These are phyloP conservation scores for Starmerella vaccinii DNA, from an alignment of 805 yeast species.

Conservation along the genomic window DNA sequence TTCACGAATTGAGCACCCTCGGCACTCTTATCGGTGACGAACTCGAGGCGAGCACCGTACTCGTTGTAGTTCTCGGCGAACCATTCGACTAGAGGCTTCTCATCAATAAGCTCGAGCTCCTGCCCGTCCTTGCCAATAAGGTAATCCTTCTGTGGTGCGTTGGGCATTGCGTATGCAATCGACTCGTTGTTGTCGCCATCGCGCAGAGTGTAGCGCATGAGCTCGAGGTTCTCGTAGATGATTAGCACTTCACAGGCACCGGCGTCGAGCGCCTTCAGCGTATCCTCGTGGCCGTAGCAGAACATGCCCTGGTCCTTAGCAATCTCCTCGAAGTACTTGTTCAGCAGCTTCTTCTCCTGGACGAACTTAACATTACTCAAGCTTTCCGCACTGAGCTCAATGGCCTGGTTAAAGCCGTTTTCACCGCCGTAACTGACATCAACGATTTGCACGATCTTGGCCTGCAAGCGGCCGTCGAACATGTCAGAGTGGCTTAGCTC, in stretches of 20 bases:
- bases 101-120: slow-evolving; percentile 83
- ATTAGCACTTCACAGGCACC: slow-evolving; percentile 93
- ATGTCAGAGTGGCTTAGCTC: slow-evolving; percentile 87
- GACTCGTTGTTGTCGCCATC: slow-evolving; percentile 72
- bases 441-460: slow-evolving; percentile 81
- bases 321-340: slow-evolving; percentile 89
- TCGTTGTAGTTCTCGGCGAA: slow-evolving; percentile 90
- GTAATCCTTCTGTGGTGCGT: slow-evolving; percentile 62
- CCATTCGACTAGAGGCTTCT: slow-evolving; percentile 89
- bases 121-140: slow-evolving; percentile 79
- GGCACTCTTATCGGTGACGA: slow-evolving; percentile 89
- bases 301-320: slow-evolving; percentile 94
- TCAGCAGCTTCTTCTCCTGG: slow-evolving; percentile 93
- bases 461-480: slow-evolving; percentile 80
- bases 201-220: slow-evolving; percentile 71
- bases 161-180: slow-evolving; percentile 62
- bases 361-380: slow-evolving; percentile 93
- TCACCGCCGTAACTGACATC: slow-evolving; percentile 99
- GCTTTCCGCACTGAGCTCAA: slow-evolving; percentile 94
- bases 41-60: slow-evolving; percentile 91
- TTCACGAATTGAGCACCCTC: slow-evolving; percentile 98
- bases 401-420: slow-evolving; percentile 98
- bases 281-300: slow-evolving; percentile 96
- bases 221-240: slow-evolving; percentile 85
- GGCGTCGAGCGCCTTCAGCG: slow-evolving; percentile 87